Evolutionary conservation across 345 rosid species (phyloP).

Genomic region (Camelina sativa): DNA sequence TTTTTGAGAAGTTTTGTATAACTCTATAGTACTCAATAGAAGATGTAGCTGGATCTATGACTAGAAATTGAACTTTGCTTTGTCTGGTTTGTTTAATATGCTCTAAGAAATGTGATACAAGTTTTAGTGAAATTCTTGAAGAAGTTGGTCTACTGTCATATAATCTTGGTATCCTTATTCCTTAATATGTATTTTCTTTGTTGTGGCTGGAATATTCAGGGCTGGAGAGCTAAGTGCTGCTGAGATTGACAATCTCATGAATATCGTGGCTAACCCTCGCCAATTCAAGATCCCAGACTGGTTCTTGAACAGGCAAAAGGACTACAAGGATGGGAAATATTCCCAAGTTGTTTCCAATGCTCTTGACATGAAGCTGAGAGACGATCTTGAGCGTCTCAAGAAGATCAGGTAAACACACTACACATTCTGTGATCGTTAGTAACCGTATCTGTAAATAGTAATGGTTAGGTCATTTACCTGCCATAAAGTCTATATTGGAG

Average conservation of each 20-base stretch:
- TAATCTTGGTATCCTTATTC: neutral
- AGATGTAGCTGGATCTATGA: neutral
- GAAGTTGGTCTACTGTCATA: neutral
- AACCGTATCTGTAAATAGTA: neutral
- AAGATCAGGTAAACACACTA: constrained; percentile 60
- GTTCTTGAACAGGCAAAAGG: constrained; percentile 92
- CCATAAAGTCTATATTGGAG: neutral
- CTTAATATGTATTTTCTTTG: neutral
- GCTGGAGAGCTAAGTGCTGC: constrained; percentile 82
- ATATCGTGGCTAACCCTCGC: constrained; percentile 76
- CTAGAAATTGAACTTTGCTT: neutral
- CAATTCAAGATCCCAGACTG: constrained; percentile 92
- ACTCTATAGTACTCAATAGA: neutral
- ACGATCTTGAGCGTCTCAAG: constrained; percentile 86
- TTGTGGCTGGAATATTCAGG: constrained; percentile 34
- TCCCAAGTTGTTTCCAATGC: constrained; percentile 93
- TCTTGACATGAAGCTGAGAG: constrained; percentile 88
- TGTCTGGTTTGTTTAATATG: neutral
- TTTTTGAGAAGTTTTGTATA: neutral
- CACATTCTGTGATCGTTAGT: neutral
- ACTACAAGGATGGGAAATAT: constrained; percentile 87
- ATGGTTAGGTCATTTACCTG: neutral
- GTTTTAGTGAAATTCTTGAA: neutral
- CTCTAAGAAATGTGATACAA: neutral
- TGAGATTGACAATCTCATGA: constrained; percentile 77